phyloP scores from a whole-genome alignment of 1,139 yeast species.

The Kodamaea alishanica region DNA sequence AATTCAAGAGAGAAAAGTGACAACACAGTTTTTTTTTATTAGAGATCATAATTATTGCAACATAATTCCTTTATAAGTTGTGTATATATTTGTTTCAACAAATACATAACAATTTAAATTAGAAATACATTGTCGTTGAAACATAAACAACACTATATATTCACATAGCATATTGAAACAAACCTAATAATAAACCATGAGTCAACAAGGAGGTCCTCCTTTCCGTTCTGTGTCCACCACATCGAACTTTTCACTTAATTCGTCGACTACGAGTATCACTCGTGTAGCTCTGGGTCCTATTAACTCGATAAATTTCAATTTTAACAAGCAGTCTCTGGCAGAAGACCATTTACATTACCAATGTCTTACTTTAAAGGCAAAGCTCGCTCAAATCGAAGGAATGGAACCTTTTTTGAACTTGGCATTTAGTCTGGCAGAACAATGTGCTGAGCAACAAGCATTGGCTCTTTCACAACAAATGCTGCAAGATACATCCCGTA shows the following conservation, averaged over 20 bases:
- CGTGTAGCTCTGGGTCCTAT: slow-evolving; percentile 45
- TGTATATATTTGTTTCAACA: too few relatives aligned
- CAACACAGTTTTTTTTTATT: too few relatives aligned
- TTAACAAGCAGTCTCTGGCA: slow-evolving; percentile 65
- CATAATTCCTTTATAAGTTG: too few relatives aligned
- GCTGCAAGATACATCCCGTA: slow-evolving; percentile 12
- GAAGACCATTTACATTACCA: slow-evolving; percentile 73
- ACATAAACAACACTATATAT: too few relatives aligned
- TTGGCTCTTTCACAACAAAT: slow-evolving; percentile 47
- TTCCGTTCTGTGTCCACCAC: slow-evolving; percentile 39
- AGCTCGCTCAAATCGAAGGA: slow-evolving; percentile 64
- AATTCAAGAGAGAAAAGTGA: too few relatives aligned
- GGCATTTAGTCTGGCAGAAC: slow-evolving; percentile 56
- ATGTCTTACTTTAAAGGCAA: slow-evolving; percentile 55
- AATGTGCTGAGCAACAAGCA: slow-evolving; percentile 69
- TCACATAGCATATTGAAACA: not conserved
- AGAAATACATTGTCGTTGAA: too few relatives aligned
- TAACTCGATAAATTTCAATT: slow-evolving; percentile 32
- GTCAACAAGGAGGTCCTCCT: slow-evolving; percentile 16
- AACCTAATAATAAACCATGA: not conserved
- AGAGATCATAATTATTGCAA: too few relatives aligned
- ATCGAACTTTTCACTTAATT: slow-evolving; percentile 29
- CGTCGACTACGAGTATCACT: slow-evolving; percentile 31
- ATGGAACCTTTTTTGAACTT: slow-evolving; percentile 66
- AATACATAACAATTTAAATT: too few relatives aligned